Conservation (phyloP, 2,329 filamentous ascomycete species). For the Biscogniauxia mediterranea region DNA sequence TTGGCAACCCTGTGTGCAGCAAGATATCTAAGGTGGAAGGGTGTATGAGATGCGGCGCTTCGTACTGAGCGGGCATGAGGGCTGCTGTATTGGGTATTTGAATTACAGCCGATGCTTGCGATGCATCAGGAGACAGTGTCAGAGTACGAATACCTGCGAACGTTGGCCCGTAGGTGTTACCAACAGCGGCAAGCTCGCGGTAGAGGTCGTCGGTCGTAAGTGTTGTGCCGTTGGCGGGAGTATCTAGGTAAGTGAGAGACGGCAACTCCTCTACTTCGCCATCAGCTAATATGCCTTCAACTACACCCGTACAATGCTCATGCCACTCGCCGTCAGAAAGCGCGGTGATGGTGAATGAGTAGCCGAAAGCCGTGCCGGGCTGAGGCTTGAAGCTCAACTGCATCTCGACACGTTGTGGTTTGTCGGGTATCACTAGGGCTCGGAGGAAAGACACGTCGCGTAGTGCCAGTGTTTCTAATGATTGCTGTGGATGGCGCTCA, state of each 20-base stretch:
- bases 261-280: background rate
- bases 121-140: background rate
- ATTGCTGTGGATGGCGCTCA: background rate
- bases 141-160: slow-evolving; percentile 3
- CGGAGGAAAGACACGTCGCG: slow-evolving; percentile 12
- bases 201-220: slow-evolving; percentile 5
- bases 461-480: slow-evolving; percentile 6
- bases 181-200: background rate
- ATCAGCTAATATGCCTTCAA: slow-evolving; percentile 4
- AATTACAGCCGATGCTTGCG: background rate
- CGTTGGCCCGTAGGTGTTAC: slow-evolving; percentile 12
- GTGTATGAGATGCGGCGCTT: slow-evolving; percentile 11
- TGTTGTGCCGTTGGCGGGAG: background rate
- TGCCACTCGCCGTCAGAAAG: slow-evolving; percentile 11
- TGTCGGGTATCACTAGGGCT: slow-evolving; percentile 12
- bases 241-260: background rate
- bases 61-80: slow-evolving; percentile 11
- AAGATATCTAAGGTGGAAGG: slow-evolving; percentile 16
- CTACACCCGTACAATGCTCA: slow-evolving; percentile 10
- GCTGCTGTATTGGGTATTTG: slow-evolving; percentile 3
- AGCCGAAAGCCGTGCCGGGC: background rate
- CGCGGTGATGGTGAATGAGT: slow-evolving; percentile 8
- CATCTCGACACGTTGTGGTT: slow-evolving; percentile 8
- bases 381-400: slow-evolving; percentile 11
- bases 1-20: slow-evolving; percentile 11